Percentiles rank a stretch among this genome's conserved stretches.
Evolutionary conservation across 2,329 filamentous ascomycete species (phyloP).

Genomic region (Emmonsiellopsis sp.): DNA sequence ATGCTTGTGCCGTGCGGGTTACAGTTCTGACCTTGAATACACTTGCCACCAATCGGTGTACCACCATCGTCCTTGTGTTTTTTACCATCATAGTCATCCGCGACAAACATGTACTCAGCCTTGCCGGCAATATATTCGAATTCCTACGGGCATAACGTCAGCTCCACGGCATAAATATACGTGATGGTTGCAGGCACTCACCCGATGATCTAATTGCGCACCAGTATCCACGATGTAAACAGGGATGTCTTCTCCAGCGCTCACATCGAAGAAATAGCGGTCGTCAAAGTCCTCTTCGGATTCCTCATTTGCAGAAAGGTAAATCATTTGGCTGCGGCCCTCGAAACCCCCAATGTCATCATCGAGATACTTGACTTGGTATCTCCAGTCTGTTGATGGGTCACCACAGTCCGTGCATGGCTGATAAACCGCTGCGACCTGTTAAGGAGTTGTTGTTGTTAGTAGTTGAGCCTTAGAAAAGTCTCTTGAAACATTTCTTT

Average conservation of each 20-base stretch:
- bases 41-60: conserved; percentile 3
- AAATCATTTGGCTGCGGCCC: conserved; percentile 3
- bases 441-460: neutral
- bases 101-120: conserved; percentile 4
- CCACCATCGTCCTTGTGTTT: conserved; percentile 4
- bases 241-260: conserved; percentile 4
- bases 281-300: neutral
- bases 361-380: conserved; percentile 2
- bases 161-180: neutral
- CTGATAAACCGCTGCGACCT: conserved; percentile 6
- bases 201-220: conserved; percentile 4
- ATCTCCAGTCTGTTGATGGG: conserved; percentile 1
- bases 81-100: conserved; percentile 5
- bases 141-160: conserved; percentile 3
- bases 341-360: neutral
- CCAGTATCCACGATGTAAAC: conserved; percentile 7
- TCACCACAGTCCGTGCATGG: conserved; percentile 4
- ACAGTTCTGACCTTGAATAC: neutral
- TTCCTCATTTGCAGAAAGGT: conserved; percentile 2
- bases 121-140: conserved; percentile 6
- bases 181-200: neutral
- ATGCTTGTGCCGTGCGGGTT: conserved; percentile 7
- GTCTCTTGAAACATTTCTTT: neutral
- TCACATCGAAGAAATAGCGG: conserved; percentile 5
- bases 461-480: neutral